These are phyloP conservation scores for Mrakia frigida DNA, from an alignment of 768 basidiomycete species.

Conservation along the genomic window DNA sequence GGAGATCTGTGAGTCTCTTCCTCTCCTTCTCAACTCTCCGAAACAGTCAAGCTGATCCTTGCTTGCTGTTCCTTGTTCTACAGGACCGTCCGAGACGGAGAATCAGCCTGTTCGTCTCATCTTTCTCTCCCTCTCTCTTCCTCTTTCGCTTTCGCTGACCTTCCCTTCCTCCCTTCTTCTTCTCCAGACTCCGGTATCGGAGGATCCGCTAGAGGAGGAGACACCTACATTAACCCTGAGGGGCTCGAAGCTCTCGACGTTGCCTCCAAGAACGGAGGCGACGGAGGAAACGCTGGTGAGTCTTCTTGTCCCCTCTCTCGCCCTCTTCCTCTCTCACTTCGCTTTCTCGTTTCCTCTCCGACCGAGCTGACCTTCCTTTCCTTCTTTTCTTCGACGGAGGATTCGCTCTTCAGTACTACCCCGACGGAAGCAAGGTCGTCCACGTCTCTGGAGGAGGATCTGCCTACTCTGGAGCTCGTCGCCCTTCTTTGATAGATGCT, in stretches of 20 bases:
- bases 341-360: too few species aligned
- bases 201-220: slow-evolving; percentile 9
- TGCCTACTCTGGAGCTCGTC: background rate
- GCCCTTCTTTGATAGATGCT: too few species aligned
- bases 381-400: background rate
- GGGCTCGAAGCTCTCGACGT: background rate
- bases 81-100: background rate
- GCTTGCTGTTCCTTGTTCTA: too few species aligned
- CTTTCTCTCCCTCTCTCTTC: background rate
- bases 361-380: background rate
- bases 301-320: background rate
- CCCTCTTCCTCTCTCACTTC: background rate
- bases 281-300: slow-evolving; percentile 11
- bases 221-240: background rate
- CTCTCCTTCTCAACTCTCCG: background rate
- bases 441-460: background rate
- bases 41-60: background rate
- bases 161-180: too few species aligned
- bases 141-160: background rate
- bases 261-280: slow-evolving; percentile 9
- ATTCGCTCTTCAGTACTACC: background rate
- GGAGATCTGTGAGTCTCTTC: background rate
- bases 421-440: background rate
- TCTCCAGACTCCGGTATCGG: slow-evolving; percentile 6
- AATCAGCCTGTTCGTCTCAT: background rate